Evolutionary conservation across 1,284 basidiomycete species (phyloP), one percentile per base, ranked within the genome.

Genomic region (Termitomyces sp.): DNA sequence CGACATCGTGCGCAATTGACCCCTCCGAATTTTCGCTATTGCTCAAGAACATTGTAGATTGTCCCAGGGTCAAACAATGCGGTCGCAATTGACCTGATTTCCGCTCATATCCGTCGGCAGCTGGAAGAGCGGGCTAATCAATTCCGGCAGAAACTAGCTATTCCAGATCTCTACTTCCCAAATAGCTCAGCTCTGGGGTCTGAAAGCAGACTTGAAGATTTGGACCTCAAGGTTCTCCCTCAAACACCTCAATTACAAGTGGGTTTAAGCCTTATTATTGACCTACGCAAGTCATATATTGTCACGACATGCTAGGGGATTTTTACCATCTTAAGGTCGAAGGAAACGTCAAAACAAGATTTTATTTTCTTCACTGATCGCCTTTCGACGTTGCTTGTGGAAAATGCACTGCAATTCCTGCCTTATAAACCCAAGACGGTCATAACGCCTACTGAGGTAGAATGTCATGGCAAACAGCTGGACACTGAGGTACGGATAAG

Each of bases 61-160:
- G 93, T 97, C 8, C 93, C 93, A 0, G 93, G 93, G 1, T 81
- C 80, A 6, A 83, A 92, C 59, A 97, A 97, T 63, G 68, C 80
- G 14, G 86, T 91, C n/a, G 94, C 96, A 3, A 94, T 97, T 55
- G 93, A 97, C 50, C 77, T 99, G 18, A 93, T 99, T 52, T 86
- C 89, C 19, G 93, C 92, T 1, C 96, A 98, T 66, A 84, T 98
- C 57, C 83, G 86, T 46, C 81, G 86, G 42, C 88, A 97, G 68
- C 79, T 98, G 21, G 81, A 86, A 49, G 85, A 91, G 49, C 83
- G 93, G 3, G 79, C 86, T 1, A 79, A 83, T 26, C 76, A 79
- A 43, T 86, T 96, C 65, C 75, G 93, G n/a, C 77, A 81, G 57
- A 80, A 84, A 61, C 80, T 95, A 62, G 85, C 83, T 19, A 73